Conservation (phyloP, 1,139 yeast genomes). For the Yamadazyma sp. region DNA sequence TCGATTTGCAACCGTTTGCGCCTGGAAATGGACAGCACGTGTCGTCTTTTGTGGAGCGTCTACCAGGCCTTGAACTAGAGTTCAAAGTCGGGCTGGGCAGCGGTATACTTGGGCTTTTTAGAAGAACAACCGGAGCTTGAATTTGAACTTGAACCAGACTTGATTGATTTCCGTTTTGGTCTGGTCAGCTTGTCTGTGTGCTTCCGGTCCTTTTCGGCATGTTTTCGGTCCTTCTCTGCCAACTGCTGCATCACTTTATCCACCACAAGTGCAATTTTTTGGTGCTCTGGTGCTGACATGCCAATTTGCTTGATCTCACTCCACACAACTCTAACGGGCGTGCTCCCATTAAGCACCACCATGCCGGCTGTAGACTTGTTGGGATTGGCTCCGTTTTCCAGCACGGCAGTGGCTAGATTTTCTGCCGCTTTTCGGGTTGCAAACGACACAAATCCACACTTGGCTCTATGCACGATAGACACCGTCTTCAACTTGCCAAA, state of each 20-base stretch:
- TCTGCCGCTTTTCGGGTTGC: constrained; percentile 53
- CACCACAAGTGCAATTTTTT: constrained; percentile 55
- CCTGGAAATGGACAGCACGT: too few species aligned
- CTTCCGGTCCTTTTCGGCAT: background rate
- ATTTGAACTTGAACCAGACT: too few species aligned
- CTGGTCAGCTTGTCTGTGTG: too few species aligned
- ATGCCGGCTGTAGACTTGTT: constrained; percentile 35
- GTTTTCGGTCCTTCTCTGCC: constrained; percentile 39
- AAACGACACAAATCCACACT: constrained; percentile 65
- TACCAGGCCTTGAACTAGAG: constrained; percentile 1
- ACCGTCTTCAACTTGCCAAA: constrained; percentile 50
- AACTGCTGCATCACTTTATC: constrained; percentile 57
- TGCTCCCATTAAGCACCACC: constrained; percentile 29
- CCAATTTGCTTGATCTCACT: constrained; percentile 58
- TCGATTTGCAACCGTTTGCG: too few species aligned
- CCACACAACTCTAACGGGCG: constrained; percentile 65
- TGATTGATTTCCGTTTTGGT: background rate
- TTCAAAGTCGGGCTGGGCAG: constrained; percentile 11
- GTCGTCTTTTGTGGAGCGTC: too few species aligned
- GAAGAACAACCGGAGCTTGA: constrained; percentile 1
- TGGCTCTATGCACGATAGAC: constrained; percentile 58
- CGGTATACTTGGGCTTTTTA: constrained; percentile 4
- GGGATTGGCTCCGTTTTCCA: constrained; percentile 15
- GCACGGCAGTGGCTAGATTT: constrained; percentile 42
- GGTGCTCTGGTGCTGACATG: constrained; percentile 43